Base-by-base conservation (phyloP, 495 filamentous ascomycete genomes). In the Barbatosphaeria neglecta region DNA sequence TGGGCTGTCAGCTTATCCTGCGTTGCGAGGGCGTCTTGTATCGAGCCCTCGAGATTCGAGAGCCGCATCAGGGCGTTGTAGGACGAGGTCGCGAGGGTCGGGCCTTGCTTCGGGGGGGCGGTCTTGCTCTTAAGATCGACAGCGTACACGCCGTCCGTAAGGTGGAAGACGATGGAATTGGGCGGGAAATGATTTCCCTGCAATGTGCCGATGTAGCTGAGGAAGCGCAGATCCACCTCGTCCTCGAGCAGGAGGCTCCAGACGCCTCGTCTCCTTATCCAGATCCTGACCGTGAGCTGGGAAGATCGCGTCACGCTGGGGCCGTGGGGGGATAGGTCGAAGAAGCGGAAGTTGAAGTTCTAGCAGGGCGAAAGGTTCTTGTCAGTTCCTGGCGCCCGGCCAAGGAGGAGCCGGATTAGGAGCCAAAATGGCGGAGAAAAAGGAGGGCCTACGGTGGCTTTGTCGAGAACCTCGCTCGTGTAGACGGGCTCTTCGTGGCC, bases 11-110 rank as follows among this genome's bases (percentile, higher is more conserved):
- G 64, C 43, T 74, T 75, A 48, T 85, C 81, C 4, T 86, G 75
- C 0, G 87, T 96, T 1, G 77, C 74, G 0, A 95, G 61, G 5
- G 90, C 89, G 56, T 98, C 92, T 62, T 95, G 86, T 27, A 97
- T 84, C 48, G 89, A 95, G 55, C 88, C 84, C 49, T 95, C 89
- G 31, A 98, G 68, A 44, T 87, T 96, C 13, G 85, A 82, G 23
- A 98, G 71, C 24, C 82, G 79, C 84, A 95, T 93, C 38, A 98
- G 67, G 1, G 86, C 80, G 56, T 93, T 92, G 64, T 95, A 98
- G 1, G 88, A 90, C 5, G 88, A 87, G 1, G 86, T 92, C 0
- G 65, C 50, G 15, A 67, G 24, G 13, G 66, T 41, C 18, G 64
- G 52, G 8, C 64, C 64, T 49, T 69, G 63, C 56, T 76, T 72